Conservation (phyloP, 805 yeast genomes). For the Wickerhamiella lipophila region DNA sequence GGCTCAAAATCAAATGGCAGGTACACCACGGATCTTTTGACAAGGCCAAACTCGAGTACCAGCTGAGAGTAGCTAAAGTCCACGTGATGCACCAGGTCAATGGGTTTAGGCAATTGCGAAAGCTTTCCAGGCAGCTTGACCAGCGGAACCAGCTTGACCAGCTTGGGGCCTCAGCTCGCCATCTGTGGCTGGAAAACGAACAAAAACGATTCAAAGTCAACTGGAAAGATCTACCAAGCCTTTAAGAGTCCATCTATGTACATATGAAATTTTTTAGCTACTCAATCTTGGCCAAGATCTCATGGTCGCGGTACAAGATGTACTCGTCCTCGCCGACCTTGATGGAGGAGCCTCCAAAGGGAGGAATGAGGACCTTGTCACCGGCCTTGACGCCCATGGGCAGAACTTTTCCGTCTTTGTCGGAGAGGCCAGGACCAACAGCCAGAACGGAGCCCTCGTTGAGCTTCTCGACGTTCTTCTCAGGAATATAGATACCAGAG, state of each 20-base stretch:
- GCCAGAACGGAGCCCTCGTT: conserved; percentile 87
- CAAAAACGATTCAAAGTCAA: neutral
- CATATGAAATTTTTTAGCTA: conserved; percentile 20
- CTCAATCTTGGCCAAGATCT: conserved; percentile 85
- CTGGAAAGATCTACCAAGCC: neutral
- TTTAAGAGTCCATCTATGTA: neutral
- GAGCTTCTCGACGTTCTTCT: conserved; percentile 87
- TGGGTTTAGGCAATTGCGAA: conserved; percentile 15
- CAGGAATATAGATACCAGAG: conserved; percentile 87
- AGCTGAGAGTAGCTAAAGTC: conserved; percentile 10
- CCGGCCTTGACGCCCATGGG: conserved; percentile 73
- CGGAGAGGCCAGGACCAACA: conserved; percentile 85
- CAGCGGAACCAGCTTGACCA: neutral
- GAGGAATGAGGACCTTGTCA: conserved; percentile 88
- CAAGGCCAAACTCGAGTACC: conserved; percentile 18
- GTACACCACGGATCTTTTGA: conserved; percentile 15
- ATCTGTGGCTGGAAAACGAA: neutral
- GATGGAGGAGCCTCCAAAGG: conserved; percentile 83
- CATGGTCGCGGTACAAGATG: conserved; percentile 79
- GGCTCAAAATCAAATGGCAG: conserved; percentile 20
- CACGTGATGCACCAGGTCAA: conserved; percentile 15
- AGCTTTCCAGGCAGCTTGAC: neutral
- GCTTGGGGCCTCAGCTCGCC: neutral
- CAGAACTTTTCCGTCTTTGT: conserved; percentile 59
- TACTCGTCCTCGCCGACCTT: conserved; percentile 69